A percentile compares a stretch with the other conserved stretches of the same genome.
phyloP scores from a whole-genome alignment of 345 rosid species.

The Rhizophora mangle region DNA sequence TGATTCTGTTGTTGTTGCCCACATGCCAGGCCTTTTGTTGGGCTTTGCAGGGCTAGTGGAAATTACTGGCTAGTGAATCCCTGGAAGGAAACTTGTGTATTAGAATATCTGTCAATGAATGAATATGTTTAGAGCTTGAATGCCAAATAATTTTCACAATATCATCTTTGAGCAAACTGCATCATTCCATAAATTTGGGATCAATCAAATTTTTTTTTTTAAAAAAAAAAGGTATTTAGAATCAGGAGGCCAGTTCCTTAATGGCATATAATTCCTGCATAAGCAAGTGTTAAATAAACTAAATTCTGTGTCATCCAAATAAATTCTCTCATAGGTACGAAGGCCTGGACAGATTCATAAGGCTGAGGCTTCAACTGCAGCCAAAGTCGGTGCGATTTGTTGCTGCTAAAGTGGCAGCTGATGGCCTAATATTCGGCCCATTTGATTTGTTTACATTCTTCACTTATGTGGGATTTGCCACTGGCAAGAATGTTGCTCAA shows the following conservation, averaged over 20 bases:
- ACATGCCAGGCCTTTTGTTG: not conserved
- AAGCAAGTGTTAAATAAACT: not conserved
- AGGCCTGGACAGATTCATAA: constrained; percentile 70
- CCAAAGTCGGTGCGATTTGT: constrained; percentile 72
- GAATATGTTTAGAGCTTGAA: too few species aligned
- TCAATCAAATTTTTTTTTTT: not conserved
- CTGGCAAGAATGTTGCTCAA: constrained; percentile 59
- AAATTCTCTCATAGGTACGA: constrained; percentile 55
- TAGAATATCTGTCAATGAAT: too few species aligned
- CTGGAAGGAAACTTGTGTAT: too few species aligned
- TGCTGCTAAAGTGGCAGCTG: constrained; percentile 84
- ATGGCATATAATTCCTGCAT: not conserved
- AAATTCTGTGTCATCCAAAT: too few species aligned
- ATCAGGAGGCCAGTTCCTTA: not conserved
- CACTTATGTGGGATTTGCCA: constrained; percentile 79
- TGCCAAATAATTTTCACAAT: not conserved
- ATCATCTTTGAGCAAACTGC: not conserved
- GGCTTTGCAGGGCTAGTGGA: not conserved
- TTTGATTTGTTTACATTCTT: constrained; percentile 76
- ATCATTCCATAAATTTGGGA: not conserved
- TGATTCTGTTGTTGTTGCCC: not conserved
- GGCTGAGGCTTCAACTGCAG: constrained; percentile 50
- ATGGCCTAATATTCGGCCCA: constrained; percentile 85
- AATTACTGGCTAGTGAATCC: not conserved
- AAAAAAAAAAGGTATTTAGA: not conserved